Base-by-base conservation (phyloP, 169 alveolate species). In the Eimeria necatrix region DNA sequence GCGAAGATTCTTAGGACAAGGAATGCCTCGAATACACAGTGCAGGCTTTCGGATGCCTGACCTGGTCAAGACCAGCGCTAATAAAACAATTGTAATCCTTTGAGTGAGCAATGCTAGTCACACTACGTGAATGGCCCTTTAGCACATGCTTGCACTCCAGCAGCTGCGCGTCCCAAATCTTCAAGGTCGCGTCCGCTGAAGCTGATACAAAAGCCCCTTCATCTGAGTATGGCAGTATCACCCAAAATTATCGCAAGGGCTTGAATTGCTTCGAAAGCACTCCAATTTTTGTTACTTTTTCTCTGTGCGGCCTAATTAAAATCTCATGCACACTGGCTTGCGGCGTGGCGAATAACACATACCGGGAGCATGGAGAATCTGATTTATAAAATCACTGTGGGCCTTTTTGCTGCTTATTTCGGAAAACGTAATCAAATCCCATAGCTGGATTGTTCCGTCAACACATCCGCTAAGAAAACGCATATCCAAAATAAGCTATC, bases 41-140 rank as follows among this genome's bases (percentile, higher is more conserved):
- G 16, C 4, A 32, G 46, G 46, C 7, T 20, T 41, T 51, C 10
- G 4, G 46, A 7, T 1, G 78, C 20, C 90, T 2, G n/a, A 76
- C 94, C 81, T 90, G 88, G 93, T 92, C 95, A 56, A 92, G 86
- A 10, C 95, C 95, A 3, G 95, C 95, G 68, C 92, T 76, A 53
- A 92, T 56, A 64, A 92, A 53, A 48, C 92, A 80, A 93, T 80
- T 51, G 68, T 64, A 92, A 6, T 92, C 88, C 4, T 60, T 51
- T 20, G 95, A 92, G 59, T 48, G 85, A 24, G 95, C 85, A 59
- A 92, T 87, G 56, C 93, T 80, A 18, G 64, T 48, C 1, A 92
- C 95, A 18, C 88, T 51, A 16, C 89, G 78, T 10, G 49, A 22
- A 41, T 92, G 95, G 14, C 95, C 95, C 32, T 64, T 81, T 26